phyloP scores from a whole-genome alignment of 805 yeast genomes.

The Lipomyces spencermartinsiae region DNA sequence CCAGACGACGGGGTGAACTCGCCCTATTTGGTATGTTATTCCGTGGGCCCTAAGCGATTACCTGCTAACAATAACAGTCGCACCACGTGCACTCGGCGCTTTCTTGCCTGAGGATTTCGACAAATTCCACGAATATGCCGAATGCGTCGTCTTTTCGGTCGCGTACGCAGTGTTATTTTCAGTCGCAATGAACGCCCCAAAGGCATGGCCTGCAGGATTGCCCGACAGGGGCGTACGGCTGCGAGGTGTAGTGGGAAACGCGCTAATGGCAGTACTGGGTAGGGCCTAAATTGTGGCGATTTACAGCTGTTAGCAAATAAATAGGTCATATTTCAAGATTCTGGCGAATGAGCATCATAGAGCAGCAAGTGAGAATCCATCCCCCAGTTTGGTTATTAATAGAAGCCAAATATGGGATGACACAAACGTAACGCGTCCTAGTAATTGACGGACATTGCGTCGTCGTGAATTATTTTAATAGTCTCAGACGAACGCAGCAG shows the following conservation, averaged over 20 bases:
- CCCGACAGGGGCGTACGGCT: background rate
- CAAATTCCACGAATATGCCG: constrained; percentile 16
- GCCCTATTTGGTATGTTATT: constrained; percentile 49
- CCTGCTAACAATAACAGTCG: constrained; percentile 6
- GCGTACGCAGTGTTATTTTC: constrained; percentile 26
- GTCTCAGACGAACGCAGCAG: too few relatives aligned
- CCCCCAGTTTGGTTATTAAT: too few relatives aligned
- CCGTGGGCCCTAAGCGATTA: background rate
- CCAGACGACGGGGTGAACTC: constrained; percentile 54
- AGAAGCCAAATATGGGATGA: too few relatives aligned
- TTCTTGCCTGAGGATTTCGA: constrained; percentile 21
- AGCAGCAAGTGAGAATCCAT: too few relatives aligned
- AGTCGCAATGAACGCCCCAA: background rate
- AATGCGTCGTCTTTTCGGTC: constrained; percentile 21
- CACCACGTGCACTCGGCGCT: constrained; percentile 31
- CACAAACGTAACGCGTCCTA: too few relatives aligned
- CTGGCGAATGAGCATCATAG: too few relatives aligned
- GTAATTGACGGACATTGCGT: too few relatives aligned
- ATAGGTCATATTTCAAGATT: too few relatives aligned
- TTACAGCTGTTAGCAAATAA: background rate
- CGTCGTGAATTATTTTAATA: too few relatives aligned
- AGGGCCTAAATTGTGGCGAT: background rate
- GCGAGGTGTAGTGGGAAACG: constrained; percentile 29
- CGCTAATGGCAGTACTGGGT: constrained; percentile 18
- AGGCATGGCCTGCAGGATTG: background rate